Conservation (phyloP, 2,329 filamentous ascomycete species). For the Verticillium nubilum region DNA sequence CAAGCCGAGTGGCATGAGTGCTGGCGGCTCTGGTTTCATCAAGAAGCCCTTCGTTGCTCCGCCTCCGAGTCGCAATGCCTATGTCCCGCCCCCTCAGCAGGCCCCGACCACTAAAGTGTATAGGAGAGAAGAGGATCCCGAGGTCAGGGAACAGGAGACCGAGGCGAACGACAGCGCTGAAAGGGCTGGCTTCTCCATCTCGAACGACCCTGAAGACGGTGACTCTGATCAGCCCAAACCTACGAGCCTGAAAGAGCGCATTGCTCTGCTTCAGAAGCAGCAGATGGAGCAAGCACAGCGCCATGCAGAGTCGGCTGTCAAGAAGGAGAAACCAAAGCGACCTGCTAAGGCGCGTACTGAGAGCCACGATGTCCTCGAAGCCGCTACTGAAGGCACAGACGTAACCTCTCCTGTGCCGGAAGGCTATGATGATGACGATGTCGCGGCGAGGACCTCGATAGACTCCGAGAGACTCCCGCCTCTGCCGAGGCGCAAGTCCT, state of each 20-base stretch:
- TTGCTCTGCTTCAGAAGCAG: slow-evolving; percentile 88
- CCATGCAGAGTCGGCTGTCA: slow-evolving; percentile 70
- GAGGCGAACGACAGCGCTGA: slow-evolving; percentile 64
- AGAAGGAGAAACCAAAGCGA: slow-evolving; percentile 84
- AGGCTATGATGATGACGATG: background rate
- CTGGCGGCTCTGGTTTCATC: slow-evolving; percentile 65
- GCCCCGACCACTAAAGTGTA: slow-evolving; percentile 70
- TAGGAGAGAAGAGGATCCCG: slow-evolving; percentile 80
- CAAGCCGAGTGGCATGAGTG: slow-evolving; percentile 64
- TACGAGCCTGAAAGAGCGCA: slow-evolving; percentile 88
- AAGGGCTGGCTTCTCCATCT: slow-evolving; percentile 54
- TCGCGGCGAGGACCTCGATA: slow-evolving; percentile 36
- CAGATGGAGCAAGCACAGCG: slow-evolving; percentile 84
- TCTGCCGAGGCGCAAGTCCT: slow-evolving; percentile 47
- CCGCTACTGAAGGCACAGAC: slow-evolving; percentile 10
- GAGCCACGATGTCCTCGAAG: slow-evolving; percentile 31
- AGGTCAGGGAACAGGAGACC: slow-evolving; percentile 58
- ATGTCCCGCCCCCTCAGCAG: slow-evolving; percentile 71
- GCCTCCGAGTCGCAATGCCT: slow-evolving; percentile 88
- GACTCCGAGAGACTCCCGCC: slow-evolving; percentile 36
- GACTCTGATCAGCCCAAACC: slow-evolving; percentile 84
- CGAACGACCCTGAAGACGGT: slow-evolving; percentile 43
- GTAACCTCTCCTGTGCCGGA: background rate
- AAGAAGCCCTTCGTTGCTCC: slow-evolving; percentile 97
- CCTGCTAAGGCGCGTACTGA: slow-evolving; percentile 63